These are phyloP conservation scores for Phytopythium litorale DNA, from an alignment of 352 stramenopile species.

Conservation along the genomic window DNA sequence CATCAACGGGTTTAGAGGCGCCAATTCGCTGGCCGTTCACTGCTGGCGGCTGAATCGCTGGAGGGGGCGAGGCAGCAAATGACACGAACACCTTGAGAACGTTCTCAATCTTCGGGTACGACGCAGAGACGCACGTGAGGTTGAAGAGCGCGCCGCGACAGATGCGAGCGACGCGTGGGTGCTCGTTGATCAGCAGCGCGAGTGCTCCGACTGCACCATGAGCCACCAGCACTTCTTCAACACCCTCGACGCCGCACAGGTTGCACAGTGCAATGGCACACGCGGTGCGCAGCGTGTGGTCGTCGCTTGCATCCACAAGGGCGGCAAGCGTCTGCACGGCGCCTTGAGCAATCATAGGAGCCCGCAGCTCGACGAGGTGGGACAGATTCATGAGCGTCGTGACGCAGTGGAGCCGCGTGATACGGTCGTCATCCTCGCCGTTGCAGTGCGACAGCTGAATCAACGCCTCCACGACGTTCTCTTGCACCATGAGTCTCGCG, in stretches of 20 bases:
- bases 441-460: conserved; percentile 50
- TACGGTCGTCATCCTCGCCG: conserved; percentile 47
- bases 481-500: conserved; percentile 79
- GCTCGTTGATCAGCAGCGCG: conserved; percentile 77
- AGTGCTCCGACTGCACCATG: conserved; percentile 80
- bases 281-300: conserved; percentile 60
- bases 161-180: conserved; percentile 55
- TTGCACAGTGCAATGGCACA: conserved; percentile 88
- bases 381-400: conserved; percentile 86
- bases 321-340: conserved; percentile 72
- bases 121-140: conserved; percentile 80
- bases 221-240: conserved; percentile 76
- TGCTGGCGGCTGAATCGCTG: conserved; percentile 6
- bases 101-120: conserved; percentile 86
- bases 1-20: conserved; percentile 4
- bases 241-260: conserved; percentile 73
- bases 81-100: conserved; percentile 75
- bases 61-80: conserved; percentile 42
- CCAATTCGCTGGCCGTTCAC: conserved; percentile 10
- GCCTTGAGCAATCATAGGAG: conserved; percentile 62
- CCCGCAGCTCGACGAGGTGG: conserved; percentile 54
- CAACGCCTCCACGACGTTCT: conserved; percentile 84
- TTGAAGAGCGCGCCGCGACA: conserved; percentile 86
- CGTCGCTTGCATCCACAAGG: conserved; percentile 61
- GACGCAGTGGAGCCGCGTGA: conserved; percentile 68